phyloP scores from a whole-genome alignment of 257 asterid species.

The Solanum sparsipilum region DNA sequence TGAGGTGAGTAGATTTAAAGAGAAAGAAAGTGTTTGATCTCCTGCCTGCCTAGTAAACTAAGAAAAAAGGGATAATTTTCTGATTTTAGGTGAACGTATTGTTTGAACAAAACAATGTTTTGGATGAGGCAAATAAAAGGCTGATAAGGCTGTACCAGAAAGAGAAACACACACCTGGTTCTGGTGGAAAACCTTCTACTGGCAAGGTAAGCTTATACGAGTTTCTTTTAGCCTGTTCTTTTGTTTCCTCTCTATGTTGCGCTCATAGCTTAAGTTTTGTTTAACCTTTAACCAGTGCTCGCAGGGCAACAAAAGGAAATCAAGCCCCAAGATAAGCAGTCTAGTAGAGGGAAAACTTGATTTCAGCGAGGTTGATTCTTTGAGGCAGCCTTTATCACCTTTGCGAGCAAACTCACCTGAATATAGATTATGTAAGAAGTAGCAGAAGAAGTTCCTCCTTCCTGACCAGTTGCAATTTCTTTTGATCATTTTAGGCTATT shows the following conservation, averaged over 20 bases:
- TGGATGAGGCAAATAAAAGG: conserved; percentile 3
- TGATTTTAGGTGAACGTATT: conserved; percentile 1
- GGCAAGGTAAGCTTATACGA: not conserved
- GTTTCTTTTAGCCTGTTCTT: not conserved
- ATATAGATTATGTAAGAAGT: conserved; percentile 42
- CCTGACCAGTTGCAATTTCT: not conserved
- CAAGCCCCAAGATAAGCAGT: conserved; percentile 43
- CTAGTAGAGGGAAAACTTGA: conserved; percentile 52
- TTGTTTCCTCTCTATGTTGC: not conserved
- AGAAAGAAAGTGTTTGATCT: not conserved
- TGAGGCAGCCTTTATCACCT: conserved; percentile 71
- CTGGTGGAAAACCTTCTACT: not conserved
- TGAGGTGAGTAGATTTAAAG: conserved; percentile 40
- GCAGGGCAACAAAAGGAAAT: conserved; percentile 73
- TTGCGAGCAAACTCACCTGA: conserved; percentile 57
- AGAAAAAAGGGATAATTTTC: not conserved
- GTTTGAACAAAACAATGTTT: not conserved
- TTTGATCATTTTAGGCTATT: not conserved
- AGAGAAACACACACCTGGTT: conserved; percentile 3
- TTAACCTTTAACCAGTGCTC: not conserved
- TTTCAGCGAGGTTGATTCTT: conserved; percentile 33
- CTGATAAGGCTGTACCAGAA: conserved; percentile 4
- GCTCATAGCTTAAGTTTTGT: not conserved
- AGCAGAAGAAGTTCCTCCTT: not conserved
- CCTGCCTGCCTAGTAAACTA: not conserved